These are phyloP conservation scores for Strobilomyces dryophilus DNA, from an alignment of 768 basidiomycete species.

Conservation along the genomic window DNA sequence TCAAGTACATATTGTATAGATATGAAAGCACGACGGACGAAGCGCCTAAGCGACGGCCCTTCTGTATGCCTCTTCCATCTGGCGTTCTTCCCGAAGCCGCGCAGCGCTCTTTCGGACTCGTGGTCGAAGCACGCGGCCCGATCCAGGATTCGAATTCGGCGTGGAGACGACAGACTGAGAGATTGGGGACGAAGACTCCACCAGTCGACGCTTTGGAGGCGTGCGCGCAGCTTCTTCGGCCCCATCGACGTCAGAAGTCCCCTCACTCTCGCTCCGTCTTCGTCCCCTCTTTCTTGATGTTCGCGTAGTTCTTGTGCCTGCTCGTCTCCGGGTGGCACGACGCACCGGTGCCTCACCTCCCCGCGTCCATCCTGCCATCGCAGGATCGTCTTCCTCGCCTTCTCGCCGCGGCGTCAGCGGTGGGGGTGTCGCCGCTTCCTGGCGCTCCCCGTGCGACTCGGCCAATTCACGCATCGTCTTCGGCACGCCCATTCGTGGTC, in stretches of 20 bases:
- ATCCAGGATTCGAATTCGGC: slow-evolving; percentile 17
- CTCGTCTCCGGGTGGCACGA: slow-evolving; percentile 3
- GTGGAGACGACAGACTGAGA: not conserved
- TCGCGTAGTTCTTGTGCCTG: slow-evolving; percentile 8
- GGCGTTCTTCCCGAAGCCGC: slow-evolving; percentile 44
- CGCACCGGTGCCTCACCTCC: slow-evolving; percentile 6
- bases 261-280: slow-evolving; percentile 21
- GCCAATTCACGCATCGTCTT: slow-evolving; percentile 68
- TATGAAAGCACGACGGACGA: not conserved
- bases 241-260: slow-evolving; percentile 22
- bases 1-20: slow-evolving; percentile 1
- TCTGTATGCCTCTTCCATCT: slow-evolving; percentile 47
- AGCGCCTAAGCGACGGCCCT: slow-evolving; percentile 40
- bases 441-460: slow-evolving; percentile 27
- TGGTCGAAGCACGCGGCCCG: slow-evolving; percentile 55
- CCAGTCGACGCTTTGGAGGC: slow-evolving; percentile 33
- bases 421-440: slow-evolving; percentile 2
- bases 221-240: slow-evolving; percentile 10
- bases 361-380: slow-evolving; percentile 1
- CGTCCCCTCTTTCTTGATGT: slow-evolving; percentile 25
- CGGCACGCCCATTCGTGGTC: slow-evolving; percentile 29
- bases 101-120: slow-evolving; percentile 51
- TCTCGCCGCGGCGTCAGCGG: slow-evolving; percentile 8
- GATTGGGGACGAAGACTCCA: slow-evolving; percentile 1
- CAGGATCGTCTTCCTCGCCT: not conserved